Evolutionary conservation across 139 green algal genomes (phyloP).

Genomic region (Coelastrella sp.): DNA sequence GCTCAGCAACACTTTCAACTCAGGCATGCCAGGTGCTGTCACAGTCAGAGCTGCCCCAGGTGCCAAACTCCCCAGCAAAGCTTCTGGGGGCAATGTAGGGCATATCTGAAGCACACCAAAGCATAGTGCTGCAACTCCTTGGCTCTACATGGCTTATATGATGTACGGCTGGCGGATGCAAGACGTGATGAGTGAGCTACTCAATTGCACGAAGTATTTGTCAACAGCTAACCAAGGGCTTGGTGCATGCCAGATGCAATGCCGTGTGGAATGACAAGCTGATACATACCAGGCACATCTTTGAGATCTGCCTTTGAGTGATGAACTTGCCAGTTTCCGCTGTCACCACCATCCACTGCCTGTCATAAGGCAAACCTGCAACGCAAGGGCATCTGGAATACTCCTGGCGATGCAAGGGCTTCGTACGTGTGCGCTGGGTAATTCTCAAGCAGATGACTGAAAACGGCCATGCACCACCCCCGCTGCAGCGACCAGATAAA

Average conservation of each 20-base stretch:
- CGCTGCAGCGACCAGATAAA: neutral
- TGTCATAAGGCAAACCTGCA: conserved; percentile 65
- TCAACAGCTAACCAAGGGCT: no score
- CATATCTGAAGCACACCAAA: neutral
- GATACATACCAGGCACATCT: conserved; percentile 48
- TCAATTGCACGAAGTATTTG: no score
- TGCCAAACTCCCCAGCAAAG: conserved; percentile 2
- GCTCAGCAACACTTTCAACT: conserved; percentile 52
- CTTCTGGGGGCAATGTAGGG: conserved; percentile 39
- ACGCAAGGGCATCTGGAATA: neutral
- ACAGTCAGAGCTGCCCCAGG: conserved; percentile 42
- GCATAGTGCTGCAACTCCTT: neutral
- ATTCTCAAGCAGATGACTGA: neutral
- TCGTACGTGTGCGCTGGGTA: neutral
- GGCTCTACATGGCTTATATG: no score
- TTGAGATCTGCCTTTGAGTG: conserved; percentile 67
- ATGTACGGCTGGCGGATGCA: no score
- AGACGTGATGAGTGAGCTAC: no score
- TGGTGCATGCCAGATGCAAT: no score
- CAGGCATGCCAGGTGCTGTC: conserved; percentile 47
- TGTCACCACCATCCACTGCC: conserved; percentile 71
- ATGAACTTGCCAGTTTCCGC: conserved; percentile 60
- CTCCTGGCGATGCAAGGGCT: neutral
- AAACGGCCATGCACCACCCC: neutral
- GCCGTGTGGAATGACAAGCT: neutral